phyloP scores from a whole-genome alignment of 768 basidiomycete genomes.

The Mycena vulgaris region DNA sequence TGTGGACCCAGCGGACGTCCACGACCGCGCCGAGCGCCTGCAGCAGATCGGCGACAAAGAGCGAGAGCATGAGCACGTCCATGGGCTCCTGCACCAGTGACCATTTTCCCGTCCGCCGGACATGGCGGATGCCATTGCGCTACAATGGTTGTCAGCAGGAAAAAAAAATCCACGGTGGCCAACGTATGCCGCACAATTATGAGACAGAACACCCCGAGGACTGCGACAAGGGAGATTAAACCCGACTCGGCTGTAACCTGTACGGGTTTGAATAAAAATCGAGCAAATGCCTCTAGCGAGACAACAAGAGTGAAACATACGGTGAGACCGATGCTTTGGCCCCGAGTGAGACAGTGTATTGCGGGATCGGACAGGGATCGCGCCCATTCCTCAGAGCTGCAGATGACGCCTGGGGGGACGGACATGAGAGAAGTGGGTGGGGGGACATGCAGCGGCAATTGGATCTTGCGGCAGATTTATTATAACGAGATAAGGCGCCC shows the following conservation, averaged over 20 bases:
- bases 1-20: constrained; percentile 54
- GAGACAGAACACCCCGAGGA: constrained; percentile 49
- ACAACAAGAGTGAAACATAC: constrained; percentile 41
- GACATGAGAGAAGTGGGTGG: constrained; percentile 11
- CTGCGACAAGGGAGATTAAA: constrained; percentile 53
- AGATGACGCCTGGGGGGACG: constrained; percentile 36
- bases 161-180: background rate
- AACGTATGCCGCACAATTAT: constrained; percentile 46
- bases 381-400: constrained; percentile 39
- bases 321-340: constrained; percentile 54
- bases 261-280: background rate
- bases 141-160: constrained; percentile 15
- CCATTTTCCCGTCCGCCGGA: constrained; percentile 40
- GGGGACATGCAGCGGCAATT: constrained; percentile 6
- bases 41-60: constrained; percentile 52
- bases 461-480: no score
- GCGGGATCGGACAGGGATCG: constrained; percentile 35
- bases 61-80: constrained; percentile 56
- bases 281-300: no score
- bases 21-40: constrained; percentile 57
- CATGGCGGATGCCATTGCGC: constrained; percentile 48
- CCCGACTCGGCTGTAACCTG: constrained; percentile 54
- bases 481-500: background rate
- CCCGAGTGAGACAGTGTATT: constrained; percentile 50
- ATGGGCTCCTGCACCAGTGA: constrained; percentile 53